A percentile compares a stretch with the other conserved stretches of the same genome.
phyloP scores from a whole-genome alignment of 208 protist species.

The Strigomonas culicis region DNA sequence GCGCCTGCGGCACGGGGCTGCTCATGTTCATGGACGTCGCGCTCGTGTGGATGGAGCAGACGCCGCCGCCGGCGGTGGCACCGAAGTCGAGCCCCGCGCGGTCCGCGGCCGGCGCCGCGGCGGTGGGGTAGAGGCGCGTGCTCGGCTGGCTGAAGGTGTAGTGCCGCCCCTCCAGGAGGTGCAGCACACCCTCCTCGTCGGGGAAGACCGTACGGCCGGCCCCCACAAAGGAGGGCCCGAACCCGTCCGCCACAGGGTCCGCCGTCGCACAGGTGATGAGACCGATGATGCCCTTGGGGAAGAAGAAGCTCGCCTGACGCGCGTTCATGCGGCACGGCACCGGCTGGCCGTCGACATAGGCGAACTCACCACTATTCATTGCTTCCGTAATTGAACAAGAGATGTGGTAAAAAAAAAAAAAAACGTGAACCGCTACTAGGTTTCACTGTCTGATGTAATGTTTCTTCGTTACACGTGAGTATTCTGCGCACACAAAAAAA shows the following conservation, averaged over 20 bases:
- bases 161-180: conserved; percentile 2
- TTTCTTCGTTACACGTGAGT: too few species aligned
- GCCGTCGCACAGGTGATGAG: conserved; percentile 4
- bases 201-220: conserved; percentile 18
- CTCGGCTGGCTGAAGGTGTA: conserved; percentile 5
- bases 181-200: conserved; percentile 14
- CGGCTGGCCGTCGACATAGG: conserved; percentile 25
- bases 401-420: too few species aligned
- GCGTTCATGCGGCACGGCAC: conserved; percentile 29
- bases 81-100: too few species aligned
- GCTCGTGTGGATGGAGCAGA: too few species aligned
- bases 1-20: too few species aligned
- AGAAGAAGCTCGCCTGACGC: conserved; percentile 26
- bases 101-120: too few species aligned
- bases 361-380: not conserved
- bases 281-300: conserved; percentile 33
- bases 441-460: too few species aligned
- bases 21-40: too few species aligned
- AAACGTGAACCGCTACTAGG: too few species aligned
- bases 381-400: not conserved
- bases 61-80: too few species aligned
- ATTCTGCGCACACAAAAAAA: too few species aligned
- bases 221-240: not conserved
- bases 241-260: not conserved
- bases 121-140: too few species aligned